These are phyloP conservation scores for Beauveria sp. DNA, from an alignment of 2,329 filamentous ascomycete genomes.

Conservation along the genomic window DNA sequence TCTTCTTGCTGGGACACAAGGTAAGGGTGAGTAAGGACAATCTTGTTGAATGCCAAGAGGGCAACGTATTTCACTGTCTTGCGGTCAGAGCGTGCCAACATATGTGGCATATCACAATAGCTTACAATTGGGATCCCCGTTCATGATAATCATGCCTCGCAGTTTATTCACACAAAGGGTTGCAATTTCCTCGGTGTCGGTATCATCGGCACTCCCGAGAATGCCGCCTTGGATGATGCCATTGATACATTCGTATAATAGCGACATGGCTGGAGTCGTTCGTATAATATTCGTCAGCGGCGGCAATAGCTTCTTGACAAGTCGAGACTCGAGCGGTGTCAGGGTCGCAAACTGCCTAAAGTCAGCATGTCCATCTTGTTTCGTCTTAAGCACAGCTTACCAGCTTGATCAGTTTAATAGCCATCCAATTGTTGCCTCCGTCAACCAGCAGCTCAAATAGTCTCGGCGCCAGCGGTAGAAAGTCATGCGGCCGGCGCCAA, in stretches of 20 bases:
- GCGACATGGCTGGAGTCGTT: constrained; percentile 94
- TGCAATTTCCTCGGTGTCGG: constrained; percentile 85
- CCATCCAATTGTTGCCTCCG: constrained; percentile 98
- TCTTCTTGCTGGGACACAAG: constrained; percentile 90
- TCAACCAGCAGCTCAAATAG: constrained; percentile 89
- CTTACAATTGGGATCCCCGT: constrained; percentile 88
- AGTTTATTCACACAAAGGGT: constrained; percentile 87
- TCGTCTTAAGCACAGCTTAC: constrained; percentile 34
- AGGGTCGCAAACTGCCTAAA: constrained; percentile 74
- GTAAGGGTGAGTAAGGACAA: constrained; percentile 79
- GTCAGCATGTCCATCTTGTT: constrained; percentile 7
- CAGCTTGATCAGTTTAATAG: constrained; percentile 96
- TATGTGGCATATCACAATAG: neutral
- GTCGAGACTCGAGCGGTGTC: constrained; percentile 82
- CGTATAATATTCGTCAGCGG: constrained; percentile 89
- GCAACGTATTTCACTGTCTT: constrained; percentile 88
- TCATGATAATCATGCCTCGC: constrained; percentile 85
- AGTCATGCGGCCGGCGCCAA: constrained; percentile 89
- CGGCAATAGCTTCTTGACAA: constrained; percentile 84
- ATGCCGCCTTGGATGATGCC: constrained; percentile 97
- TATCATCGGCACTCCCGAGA: constrained; percentile 68
- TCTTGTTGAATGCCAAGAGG: constrained; percentile 88
- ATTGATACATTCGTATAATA: constrained; percentile 96
- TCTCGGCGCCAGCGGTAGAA: constrained; percentile 81
- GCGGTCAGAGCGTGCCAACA: constrained; percentile 12